phyloP scores from a whole-genome alignment of 106 monocot species.

The Allium cepa region DNA sequence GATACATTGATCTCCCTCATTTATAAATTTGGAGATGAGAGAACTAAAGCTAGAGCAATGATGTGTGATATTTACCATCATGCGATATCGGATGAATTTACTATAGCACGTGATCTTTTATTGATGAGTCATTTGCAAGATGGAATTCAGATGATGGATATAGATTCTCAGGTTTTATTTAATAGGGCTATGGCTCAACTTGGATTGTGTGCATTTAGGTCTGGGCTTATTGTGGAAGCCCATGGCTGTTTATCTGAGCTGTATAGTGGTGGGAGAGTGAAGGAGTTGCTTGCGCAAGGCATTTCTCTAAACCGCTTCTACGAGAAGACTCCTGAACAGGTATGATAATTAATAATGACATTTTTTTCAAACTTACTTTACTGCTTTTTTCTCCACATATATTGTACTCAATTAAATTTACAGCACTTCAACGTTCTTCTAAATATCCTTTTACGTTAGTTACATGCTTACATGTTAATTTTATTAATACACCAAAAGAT shows the following conservation, averaged over 20 bases:
- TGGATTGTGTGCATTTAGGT: slow-evolving; percentile 92
- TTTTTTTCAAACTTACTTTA: too few species aligned
- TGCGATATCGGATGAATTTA: slow-evolving; percentile 81
- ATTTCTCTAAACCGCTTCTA: slow-evolving; percentile 81
- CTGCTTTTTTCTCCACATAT: too few species aligned
- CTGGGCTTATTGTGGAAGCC: slow-evolving; percentile 72
- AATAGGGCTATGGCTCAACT: slow-evolving; percentile 97
- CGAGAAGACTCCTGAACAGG: slow-evolving; percentile 99
- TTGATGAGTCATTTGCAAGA: slow-evolving; percentile 98
- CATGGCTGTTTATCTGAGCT: slow-evolving; percentile 90
- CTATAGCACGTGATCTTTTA: slow-evolving; percentile 74
- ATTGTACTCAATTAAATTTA: too few species aligned
- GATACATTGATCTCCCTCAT: slow-evolving; percentile 73
- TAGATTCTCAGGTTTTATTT: slow-evolving; percentile 86
- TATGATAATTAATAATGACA: slow-evolving; percentile 7
- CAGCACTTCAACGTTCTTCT: too few species aligned
- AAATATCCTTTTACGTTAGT: too few species aligned
- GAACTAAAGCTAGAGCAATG: slow-evolving; percentile 98
- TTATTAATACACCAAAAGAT: too few species aligned
- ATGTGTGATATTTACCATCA: slow-evolving; percentile 99
- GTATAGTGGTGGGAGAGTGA: slow-evolving; percentile 79
- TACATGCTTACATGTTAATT: too few species aligned
- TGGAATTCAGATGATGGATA: slow-evolving; percentile 88
- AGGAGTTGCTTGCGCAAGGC: slow-evolving; percentile 93
- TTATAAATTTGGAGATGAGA: slow-evolving; percentile 87